Conservation (phyloP, 2,329 filamentous ascomycete species). For the Lachnum nothofagi region DNA sequence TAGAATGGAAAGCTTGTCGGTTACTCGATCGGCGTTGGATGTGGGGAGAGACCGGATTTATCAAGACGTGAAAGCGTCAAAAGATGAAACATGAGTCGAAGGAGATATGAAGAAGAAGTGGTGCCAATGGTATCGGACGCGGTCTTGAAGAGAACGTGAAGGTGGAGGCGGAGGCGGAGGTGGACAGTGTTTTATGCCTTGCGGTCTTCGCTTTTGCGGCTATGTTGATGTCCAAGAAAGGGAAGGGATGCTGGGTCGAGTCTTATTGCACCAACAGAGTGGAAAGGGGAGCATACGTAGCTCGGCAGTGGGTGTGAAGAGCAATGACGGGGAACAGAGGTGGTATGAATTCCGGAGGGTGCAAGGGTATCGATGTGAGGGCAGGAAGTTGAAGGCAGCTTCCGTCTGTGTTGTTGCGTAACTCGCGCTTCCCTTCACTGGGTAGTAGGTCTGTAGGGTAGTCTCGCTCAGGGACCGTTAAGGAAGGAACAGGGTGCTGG, state of each 20-base stretch:
- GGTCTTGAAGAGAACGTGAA: neutral
- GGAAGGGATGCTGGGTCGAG: conserved; percentile 15
- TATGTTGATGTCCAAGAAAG: conserved; percentile 9
- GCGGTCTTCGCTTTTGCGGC: conserved; percentile 7
- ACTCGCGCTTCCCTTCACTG: too few relatives aligned
- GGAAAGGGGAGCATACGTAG: conserved; percentile 12
- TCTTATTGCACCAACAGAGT: conserved; percentile 19
- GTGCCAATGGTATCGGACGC: neutral
- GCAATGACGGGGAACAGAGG: conserved; percentile 6
- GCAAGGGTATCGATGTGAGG: conserved; percentile 17
- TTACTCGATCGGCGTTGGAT: conserved; percentile 10
- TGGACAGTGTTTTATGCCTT: conserved; percentile 8
- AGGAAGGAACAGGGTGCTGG: too few relatives aligned
- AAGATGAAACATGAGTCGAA: conserved; percentile 1
- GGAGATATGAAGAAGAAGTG: neutral
- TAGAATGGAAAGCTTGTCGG: conserved; percentile 15
- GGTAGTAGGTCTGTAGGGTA: too few relatives aligned
- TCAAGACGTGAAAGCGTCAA: conserved; percentile 9
- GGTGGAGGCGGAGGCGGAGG: conserved; percentile 9
- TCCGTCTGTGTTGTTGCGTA: too few relatives aligned
- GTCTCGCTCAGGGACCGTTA: too few relatives aligned
- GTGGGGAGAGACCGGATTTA: conserved; percentile 15
- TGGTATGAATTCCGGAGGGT: conserved; percentile 7
- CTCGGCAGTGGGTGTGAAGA: neutral
- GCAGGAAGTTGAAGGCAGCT: conserved; percentile 1